Conservation (phyloP, 1,284 basidiomycete species). For the Garcileccinum viscosum region DNA sequence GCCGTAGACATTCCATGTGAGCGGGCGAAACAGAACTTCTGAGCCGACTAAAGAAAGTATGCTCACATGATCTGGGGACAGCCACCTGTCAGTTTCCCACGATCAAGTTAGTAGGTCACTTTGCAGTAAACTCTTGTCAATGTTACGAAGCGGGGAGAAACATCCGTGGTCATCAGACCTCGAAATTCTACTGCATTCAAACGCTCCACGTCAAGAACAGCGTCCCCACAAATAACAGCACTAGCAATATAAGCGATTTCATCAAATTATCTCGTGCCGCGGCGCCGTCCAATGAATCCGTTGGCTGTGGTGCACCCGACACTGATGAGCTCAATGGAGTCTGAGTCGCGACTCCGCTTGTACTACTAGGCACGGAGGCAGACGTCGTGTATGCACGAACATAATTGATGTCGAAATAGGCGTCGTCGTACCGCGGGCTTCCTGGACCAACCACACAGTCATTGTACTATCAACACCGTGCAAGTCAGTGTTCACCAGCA, state of each 20-base stretch:
- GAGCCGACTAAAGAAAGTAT: neutral
- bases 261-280: neutral
- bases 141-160: neutral
- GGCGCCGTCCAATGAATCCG: conserved; percentile 3
- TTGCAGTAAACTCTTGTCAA: too few relatives aligned
- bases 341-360: neutral
- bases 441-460: conserved; percentile 49
- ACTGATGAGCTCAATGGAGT: neutral
- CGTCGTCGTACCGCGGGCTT: conserved; percentile 54
- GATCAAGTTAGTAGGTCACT: neutral
- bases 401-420: conserved; percentile 44
- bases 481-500: conserved; percentile 2
- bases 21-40: neutral
- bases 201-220: conserved; percentile 11
- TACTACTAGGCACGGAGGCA: conserved; percentile 8
- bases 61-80: neutral
- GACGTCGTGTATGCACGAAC: conserved; percentile 37
- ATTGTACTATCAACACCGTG: conserved; percentile 39
- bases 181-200: conserved; percentile 8
- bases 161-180: neutral
- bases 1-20: neutral
- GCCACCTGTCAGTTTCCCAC: neutral
- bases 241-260: neutral
- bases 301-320: neutral
- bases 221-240: conserved; percentile 2